Evolutionary conservation across 768 basidiomycete species (phyloP).

Genomic region (Boletus sp.): DNA sequence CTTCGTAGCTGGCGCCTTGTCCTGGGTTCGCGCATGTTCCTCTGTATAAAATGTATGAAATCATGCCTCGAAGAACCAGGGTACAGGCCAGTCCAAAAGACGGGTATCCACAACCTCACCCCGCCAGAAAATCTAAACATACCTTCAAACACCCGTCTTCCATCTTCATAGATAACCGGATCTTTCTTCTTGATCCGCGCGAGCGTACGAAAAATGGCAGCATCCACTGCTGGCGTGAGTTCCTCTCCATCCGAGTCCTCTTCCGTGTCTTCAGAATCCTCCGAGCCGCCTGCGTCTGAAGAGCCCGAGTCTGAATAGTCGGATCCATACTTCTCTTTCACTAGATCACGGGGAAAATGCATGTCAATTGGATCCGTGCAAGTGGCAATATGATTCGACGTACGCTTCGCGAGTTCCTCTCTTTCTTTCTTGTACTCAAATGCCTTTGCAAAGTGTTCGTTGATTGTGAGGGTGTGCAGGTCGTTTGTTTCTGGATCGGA

Average conservation of each 20-base stretch:
- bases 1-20: constrained; percentile 22
- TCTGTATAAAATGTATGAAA: constrained; percentile 38
- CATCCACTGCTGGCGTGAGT: constrained; percentile 89
- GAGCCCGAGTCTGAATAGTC: constrained; percentile 43
- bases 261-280: constrained; percentile 70
- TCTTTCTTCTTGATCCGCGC: constrained; percentile 80
- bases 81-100: neutral
- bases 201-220: constrained; percentile 88
- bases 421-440: constrained; percentile 81
- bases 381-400: constrained; percentile 24
- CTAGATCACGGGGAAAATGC: constrained; percentile 32
- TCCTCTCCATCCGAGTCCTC: constrained; percentile 96
- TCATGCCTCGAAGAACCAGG: neutral
- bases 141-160: constrained; percentile 79
- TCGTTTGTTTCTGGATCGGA: constrained; percentile 46
- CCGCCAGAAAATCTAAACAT: neutral
- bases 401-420: constrained; percentile 78
- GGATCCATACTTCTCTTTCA: constrained; percentile 86
- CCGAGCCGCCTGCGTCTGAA: constrained; percentile 35
- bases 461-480: constrained; percentile 56
- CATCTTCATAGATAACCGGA: constrained; percentile 76
- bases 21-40: constrained; percentile 52
- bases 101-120: neutral
- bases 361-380: neutral
- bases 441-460: constrained; percentile 77